Conservation (phyloP, 371 early-diverging fungal genomes). For the Actinomortierella ambigua region DNA sequence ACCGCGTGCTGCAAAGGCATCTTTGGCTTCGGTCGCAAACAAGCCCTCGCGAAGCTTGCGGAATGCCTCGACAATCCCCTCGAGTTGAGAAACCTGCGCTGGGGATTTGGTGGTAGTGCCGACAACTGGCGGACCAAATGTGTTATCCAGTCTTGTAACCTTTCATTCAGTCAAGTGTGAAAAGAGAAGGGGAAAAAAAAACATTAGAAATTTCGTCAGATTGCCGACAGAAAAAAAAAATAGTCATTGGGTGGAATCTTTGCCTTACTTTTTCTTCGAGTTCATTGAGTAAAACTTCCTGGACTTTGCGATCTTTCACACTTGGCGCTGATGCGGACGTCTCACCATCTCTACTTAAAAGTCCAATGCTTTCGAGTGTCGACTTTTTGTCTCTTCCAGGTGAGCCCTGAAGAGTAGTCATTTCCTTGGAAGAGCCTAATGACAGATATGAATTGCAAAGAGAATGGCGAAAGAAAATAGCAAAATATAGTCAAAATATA, state of each 20-base stretch:
- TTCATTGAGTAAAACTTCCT: slow-evolving; percentile 38
- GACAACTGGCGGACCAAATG: not conserved
- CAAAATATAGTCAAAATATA: not conserved
- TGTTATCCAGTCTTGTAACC: not conserved
- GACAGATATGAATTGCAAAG: not conserved
- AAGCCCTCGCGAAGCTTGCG: slow-evolving; percentile 40
- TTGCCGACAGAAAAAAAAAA: too few relatives aligned
- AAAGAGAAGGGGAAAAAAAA: not conserved
- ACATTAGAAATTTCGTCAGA: not conserved
- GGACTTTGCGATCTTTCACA: slow-evolving; percentile 36
- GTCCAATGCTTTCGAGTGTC: too few relatives aligned
- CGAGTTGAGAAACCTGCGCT: slow-evolving; percentile 6
- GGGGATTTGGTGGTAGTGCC: too few relatives aligned
- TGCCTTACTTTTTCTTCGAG: slow-evolving; percentile 41
- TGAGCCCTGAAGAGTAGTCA: too few relatives aligned
- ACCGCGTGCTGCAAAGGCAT: slow-evolving; percentile 33
- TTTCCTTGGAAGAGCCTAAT: slow-evolving; percentile 29
- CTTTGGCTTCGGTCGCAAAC: slow-evolving; percentile 31
- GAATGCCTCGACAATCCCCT: slow-evolving; percentile 34
- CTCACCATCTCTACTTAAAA: too few relatives aligned
- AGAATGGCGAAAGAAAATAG: slow-evolving; percentile 3
- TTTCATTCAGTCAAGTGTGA: not conserved
- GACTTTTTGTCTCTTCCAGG: too few relatives aligned
- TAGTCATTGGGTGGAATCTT: too few relatives aligned
- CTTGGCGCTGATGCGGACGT: slow-evolving; percentile 6